Evolutionary conservation across 495 filamentous ascomycete genomes (phyloP).

Genomic region (Filosporella fistucella): DNA sequence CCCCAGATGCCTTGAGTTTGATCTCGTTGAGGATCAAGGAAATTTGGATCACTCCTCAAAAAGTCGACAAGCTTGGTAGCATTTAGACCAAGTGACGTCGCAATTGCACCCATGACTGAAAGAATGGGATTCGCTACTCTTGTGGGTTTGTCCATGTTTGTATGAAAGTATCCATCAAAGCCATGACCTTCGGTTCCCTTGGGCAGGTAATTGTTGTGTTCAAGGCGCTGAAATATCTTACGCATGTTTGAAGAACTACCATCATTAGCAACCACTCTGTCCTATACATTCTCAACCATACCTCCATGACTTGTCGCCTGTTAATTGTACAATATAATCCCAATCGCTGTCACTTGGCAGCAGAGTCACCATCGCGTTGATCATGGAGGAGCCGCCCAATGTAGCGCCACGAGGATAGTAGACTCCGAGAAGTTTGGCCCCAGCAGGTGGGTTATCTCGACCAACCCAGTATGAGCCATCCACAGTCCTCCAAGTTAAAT

Average conservation of each 20-base stretch:
- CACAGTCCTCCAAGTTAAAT: constrained; percentile 38
- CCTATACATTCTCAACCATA: constrained; percentile 36
- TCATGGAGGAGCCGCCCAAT: constrained; percentile 39
- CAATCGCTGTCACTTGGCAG: constrained; percentile 40
- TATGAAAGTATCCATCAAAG: constrained; percentile 42
- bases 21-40: constrained; percentile 31
- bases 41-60: constrained; percentile 37
- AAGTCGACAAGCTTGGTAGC: constrained; percentile 31
- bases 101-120: too few relatives aligned
- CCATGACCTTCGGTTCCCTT: constrained; percentile 35
- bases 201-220: constrained; percentile 14
- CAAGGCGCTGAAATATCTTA: constrained; percentile 30
- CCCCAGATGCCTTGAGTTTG: constrained; percentile 39
- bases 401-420: constrained; percentile 43
- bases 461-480: constrained; percentile 35
- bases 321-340: constrained; percentile 35
- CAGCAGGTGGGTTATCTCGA: constrained; percentile 31
- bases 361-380: constrained; percentile 39
- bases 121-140: constrained; percentile 37
- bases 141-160: constrained; percentile 32
- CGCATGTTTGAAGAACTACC: too few relatives aligned
- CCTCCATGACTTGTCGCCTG: constrained; percentile 37
- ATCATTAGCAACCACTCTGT: too few relatives aligned
- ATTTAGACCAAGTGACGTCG: neutral
- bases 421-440: constrained; percentile 35